Evolutionary conservation across 208 protist species (phyloP).

Genomic region (Lotmaria passim): DNA sequence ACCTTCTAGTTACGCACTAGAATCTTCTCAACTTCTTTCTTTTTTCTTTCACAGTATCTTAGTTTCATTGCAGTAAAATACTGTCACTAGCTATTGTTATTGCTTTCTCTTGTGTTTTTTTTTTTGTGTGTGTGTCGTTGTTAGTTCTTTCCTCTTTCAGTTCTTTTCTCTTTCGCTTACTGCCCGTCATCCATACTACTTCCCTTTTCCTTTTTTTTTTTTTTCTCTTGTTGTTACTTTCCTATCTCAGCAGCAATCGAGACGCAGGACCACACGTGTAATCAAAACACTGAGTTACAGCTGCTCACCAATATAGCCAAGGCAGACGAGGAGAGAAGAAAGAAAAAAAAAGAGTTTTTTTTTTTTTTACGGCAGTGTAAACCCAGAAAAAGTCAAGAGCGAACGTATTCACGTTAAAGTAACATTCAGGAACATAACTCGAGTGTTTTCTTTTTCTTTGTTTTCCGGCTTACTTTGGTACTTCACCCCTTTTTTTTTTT

Average conservation of each 20-base stretch:
- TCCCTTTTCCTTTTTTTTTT: no score
- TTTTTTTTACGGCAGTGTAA: neutral
- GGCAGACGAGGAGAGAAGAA: no score
- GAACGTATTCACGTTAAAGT: neutral
- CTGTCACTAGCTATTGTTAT: neutral
- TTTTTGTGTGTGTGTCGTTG: neutral
- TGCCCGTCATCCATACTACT: no score
- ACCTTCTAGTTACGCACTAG: constrained; percentile 10
- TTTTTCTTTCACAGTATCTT: neutral
- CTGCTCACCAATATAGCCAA: no score
- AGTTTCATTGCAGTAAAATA: neutral
- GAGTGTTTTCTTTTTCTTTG: neutral
- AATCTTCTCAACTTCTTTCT: neutral
- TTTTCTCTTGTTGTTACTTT: no score
- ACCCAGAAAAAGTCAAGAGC: neutral
- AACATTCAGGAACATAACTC: neutral
- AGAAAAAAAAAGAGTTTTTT: no score
- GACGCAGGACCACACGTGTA: no score
- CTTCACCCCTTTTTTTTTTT: neutral
- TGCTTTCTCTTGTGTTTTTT: neutral
- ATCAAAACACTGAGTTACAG: no score
- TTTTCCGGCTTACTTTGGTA: neutral
- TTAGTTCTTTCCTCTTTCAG: neutral
- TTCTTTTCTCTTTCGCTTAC: neutral
- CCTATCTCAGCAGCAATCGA: no score